Conservation (phyloP, 208 protist genomes). For the Porcisia hertigi region DNA sequence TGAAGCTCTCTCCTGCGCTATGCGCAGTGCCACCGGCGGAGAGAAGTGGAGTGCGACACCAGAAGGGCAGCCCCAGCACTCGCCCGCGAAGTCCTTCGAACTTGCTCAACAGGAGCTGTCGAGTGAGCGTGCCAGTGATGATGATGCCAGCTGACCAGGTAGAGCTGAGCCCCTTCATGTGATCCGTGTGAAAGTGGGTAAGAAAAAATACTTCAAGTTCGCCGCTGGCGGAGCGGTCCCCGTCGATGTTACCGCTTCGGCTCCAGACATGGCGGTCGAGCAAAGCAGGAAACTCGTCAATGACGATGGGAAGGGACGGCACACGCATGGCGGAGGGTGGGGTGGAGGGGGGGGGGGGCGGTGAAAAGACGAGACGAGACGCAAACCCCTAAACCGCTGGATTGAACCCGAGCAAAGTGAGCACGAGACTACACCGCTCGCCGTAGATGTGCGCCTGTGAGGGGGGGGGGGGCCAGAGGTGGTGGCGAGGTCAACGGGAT, state of each 20-base stretch:
- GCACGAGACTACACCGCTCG: not conserved
- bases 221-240: not conserved
- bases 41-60: conserved; percentile 34
- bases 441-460: not conserved
- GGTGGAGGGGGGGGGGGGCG: not conserved
- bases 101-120: conserved; percentile 48
- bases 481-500: not conserved
- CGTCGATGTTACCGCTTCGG: not conserved
- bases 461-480: not conserved
- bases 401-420: not conserved
- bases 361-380: not conserved
- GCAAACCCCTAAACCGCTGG: not conserved
- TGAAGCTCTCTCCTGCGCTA: not conserved
- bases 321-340: conserved; percentile 36
- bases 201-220: conserved; percentile 46
- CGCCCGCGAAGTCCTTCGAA: conserved; percentile 40
- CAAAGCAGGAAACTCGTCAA: conserved; percentile 52
- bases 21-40: not conserved
- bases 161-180: conserved; percentile 75
- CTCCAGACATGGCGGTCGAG: not conserved
- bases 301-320: conserved; percentile 50
- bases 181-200: conserved; percentile 90
- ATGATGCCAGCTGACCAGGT: conserved; percentile 63
- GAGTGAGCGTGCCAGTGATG: conserved; percentile 56
- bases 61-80: conserved; percentile 38